A percentile compares a stretch with the other conserved stretches of the same genome.
phyloP scores from a whole-genome alignment of 1,284 basidiomycete genomes.

The Cutaneotrichosporon dermatis region DNA sequence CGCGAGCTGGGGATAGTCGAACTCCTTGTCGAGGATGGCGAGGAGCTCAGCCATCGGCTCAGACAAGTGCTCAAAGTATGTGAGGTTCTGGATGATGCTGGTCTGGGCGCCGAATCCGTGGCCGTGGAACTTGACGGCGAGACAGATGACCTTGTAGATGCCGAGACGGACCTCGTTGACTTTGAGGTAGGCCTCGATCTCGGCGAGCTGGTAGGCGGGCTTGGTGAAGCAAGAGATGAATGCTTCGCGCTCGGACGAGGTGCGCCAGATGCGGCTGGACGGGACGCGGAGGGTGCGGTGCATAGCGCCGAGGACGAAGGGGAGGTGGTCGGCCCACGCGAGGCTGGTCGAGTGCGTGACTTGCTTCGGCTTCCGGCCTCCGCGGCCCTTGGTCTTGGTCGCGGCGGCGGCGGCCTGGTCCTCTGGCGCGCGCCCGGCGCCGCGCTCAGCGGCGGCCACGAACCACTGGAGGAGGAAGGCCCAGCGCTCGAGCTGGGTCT shows the following conservation, averaged over 20 bases:
- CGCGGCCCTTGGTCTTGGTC: slow-evolving; percentile 11
- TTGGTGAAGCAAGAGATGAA: slow-evolving; percentile 80
- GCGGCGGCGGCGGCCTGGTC: slow-evolving; percentile 3
- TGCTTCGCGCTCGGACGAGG: slow-evolving; percentile 72
- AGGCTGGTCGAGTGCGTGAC: slow-evolving; percentile 50
- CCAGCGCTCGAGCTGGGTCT: slow-evolving; percentile 74
- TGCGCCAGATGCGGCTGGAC: slow-evolving; percentile 79
- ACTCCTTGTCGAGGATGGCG: slow-evolving; percentile 73
- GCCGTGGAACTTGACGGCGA: slow-evolving; percentile 85
- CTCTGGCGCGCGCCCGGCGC: slow-evolving; percentile 52
- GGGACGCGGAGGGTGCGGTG: slow-evolving; percentile 68
- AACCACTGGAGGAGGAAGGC: slow-evolving; percentile 85
- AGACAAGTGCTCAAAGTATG: slow-evolving; percentile 90
- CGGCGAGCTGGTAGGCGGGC: slow-evolving; percentile 78
- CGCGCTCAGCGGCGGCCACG: slow-evolving; percentile 68
- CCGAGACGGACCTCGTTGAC: slow-evolving; percentile 62
- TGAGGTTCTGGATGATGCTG: slow-evolving; percentile 82
- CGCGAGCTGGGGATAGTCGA: slow-evolving; percentile 80
- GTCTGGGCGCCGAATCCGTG: slow-evolving; percentile 82
- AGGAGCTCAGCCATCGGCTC: slow-evolving; percentile 93
- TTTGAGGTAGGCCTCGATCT: slow-evolving; percentile 88
- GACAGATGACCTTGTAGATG: slow-evolving; percentile 83
- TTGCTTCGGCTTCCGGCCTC: slow-evolving; percentile 55
- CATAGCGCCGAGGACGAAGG: slow-evolving; percentile 63
- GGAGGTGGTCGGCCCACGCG: slow-evolving; percentile 75